Percentiles rank a stretch among this genome's conserved stretches.
phyloP scores from a whole-genome alignment of 305 asterid genomes.

The Caryopteris hybrid region DNA sequence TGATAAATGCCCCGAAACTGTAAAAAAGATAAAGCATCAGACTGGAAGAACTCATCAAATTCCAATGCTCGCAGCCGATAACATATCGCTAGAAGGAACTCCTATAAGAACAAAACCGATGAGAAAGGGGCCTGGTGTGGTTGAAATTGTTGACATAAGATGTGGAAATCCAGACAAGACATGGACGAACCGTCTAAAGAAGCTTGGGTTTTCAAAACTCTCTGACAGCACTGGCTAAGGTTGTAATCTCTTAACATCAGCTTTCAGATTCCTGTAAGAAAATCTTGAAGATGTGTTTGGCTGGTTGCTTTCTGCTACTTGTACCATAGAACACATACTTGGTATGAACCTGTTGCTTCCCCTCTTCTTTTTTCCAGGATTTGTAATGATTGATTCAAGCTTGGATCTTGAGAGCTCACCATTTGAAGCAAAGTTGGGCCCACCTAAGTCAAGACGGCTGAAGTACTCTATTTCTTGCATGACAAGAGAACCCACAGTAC shows the following conservation, averaged over 20 bases:
- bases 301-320: conserved; percentile 41
- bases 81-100: conserved; percentile 50
- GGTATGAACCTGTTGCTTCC: conserved; percentile 49
- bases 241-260: conserved; percentile 41
- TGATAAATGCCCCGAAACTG: conserved; percentile 27
- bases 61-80: conserved; percentile 67
- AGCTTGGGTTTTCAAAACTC: conserved; percentile 63
- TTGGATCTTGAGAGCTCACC: conserved; percentile 28
- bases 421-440: conserved; percentile 15
- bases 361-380: conserved; percentile 41
- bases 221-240: conserved; percentile 43
- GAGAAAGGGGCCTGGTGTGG: conserved; percentile 42
- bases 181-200: conserved; percentile 55
- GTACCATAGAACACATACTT: conserved; percentile 54
- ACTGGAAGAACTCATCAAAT: conserved; percentile 44
- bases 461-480: conserved; percentile 50
- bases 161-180: conserved; percentile 65
- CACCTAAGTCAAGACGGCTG: conserved; percentile 31
- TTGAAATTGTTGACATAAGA: conserved; percentile 70
- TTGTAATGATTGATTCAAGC: conserved; percentile 17
- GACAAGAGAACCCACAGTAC: conserved; percentile 56
- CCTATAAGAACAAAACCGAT: conserved; percentile 50
- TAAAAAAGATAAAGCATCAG: conserved; percentile 45
- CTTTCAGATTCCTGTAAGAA: conserved; percentile 53
- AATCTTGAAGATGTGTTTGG: conserved; percentile 28